Base-by-base conservation (phyloP, 257 asterid species). In the Rubia yunnanensis region DNA sequence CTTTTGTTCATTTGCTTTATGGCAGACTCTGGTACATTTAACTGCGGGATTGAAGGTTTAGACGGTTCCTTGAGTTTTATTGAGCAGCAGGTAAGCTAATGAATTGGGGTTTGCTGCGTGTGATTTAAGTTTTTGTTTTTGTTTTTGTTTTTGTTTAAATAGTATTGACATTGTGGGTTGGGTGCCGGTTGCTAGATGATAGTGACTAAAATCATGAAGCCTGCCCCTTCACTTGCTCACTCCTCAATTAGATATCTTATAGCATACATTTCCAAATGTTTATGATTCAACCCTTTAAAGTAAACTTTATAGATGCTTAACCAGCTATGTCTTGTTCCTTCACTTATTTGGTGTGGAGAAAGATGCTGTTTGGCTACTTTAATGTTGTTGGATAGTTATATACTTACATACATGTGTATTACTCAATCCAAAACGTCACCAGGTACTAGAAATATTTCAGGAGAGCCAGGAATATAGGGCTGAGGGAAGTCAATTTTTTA, bases 1-100 rank as follows among this genome's bases (percentile, higher is more conserved):
- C 31, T 4, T 27, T 30, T 59, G 61, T 31, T 63, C 32, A 60
- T 63, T 46, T 44, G 5, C 13, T 55, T 38, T 34, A 6, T 59
- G 77, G 69, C 85, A 89, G 96, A 87, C 71, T 77, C 78, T 64
- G 73, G 65, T 63, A 70, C 72, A 66, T 67, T 87, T 80, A 95
- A 80, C 63, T 31, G 76, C 72, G 86, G 83, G 76, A 72, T 85
- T 72, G 92, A 87, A 77, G 88, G 79, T 55, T 56, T 92, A 68
- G 72, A 79, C 57, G 78, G 85, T 74, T 74, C 82, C 10, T 72
- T 85, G 81, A 85, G 80, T 23, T 80, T 77, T 67, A 72, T 76
- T 41, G 92, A 82, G 75, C 76, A 84, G 41, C 89, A 82, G 95
- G 98, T 85, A 72, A 49, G 23, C 44, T 24, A 20, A 62, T 4